Base-by-base conservation (phyloP, 257 asterid genomes). In the Misopates orontium region DNA sequence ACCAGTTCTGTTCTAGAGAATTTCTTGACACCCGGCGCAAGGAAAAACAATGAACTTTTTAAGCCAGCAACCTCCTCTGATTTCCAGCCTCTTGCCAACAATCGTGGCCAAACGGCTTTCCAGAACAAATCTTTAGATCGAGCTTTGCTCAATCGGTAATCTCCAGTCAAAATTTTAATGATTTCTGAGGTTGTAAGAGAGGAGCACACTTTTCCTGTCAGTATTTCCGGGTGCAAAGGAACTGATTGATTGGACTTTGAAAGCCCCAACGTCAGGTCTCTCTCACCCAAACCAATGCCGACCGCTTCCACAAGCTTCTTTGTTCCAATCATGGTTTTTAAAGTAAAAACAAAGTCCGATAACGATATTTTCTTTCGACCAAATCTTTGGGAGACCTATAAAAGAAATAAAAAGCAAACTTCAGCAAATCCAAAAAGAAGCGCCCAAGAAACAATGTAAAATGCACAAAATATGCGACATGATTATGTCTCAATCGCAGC, bases 61-160 rank as follows among this genome's bases (percentile, higher is more conserved):
- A 80, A 66, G 57, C 71, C 75, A 60, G 68, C 72, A 44, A 70
- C 54, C 73, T 84, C 82, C 82, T 84, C 93, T 0, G 93, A 84
- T 45, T 80, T 86, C 83, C 88, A 84, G 15, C 98, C 98, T 67
- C 90, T 67, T 18, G 95, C 98, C 60, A 91, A 71, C 62, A 91
- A 77, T 64, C 94, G 95, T 0, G 96, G 98, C 98, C 98, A 91
- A 21, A 91, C 90, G 2, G 96, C 92, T 79, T 87, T 95, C 95
- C 95, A 91, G 61, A 91, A 91, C 23, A 91, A 67, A 66, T 91
- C 96, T 13, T 77, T 85, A 15, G 96, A 82, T 39, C 90, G 85
- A 21, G 90, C 82, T 73, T 91, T 91, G 80, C 96, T 86, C 75
- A 88, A 60, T 23, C 96, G 76, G 68, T 82, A 85, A 71, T 81